Percentiles rank a stretch among this genome's conserved stretches.
phyloP scores from a whole-genome alignment of 2,329 filamentous ascomycete species.

The Laburnicola sp. region DNA sequence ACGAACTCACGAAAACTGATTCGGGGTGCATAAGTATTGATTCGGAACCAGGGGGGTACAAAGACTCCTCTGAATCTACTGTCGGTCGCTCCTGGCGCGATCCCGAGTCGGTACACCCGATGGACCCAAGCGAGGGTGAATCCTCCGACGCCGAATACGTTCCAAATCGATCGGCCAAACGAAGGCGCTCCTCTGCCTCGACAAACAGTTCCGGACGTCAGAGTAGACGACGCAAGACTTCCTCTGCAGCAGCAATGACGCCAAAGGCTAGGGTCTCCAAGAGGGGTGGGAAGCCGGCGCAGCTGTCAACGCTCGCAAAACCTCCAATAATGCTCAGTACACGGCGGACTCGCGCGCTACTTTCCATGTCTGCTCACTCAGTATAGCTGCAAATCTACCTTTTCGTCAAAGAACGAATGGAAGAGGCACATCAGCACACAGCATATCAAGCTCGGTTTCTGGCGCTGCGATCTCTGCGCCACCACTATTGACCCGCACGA shows the following conservation, averaged over 20 bases:
- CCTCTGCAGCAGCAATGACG: constrained; percentile 15
- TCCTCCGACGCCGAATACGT: constrained; percentile 43
- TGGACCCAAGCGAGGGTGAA: constrained; percentile 32
- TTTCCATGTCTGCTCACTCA: constrained; percentile 79
- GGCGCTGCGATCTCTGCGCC: constrained; percentile 70
- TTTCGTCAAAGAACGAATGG: constrained; percentile 90
- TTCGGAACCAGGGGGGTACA: constrained; percentile 14
- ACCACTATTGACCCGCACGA: constrained; percentile 40
- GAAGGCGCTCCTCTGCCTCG: no score
- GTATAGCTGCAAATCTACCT: constrained; percentile 73
- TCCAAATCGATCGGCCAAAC: constrained; percentile 28
- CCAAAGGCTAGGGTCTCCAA: constrained; percentile 22
- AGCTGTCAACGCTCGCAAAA: constrained; percentile 16
- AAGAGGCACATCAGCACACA: constrained; percentile 84
- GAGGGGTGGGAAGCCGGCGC: constrained; percentile 19
- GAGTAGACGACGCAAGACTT: constrained; percentile 30
- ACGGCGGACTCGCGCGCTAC: constrained; percentile 47
- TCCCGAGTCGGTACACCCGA: constrained; percentile 43
- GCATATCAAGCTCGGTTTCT: constrained; percentile 75
- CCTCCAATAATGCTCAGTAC: constrained; percentile 11
- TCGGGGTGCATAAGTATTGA: constrained; percentile 22
- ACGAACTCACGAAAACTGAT: constrained; percentile 27
- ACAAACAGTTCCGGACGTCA: no score
- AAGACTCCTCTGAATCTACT: constrained; percentile 29
- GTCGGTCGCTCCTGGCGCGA: constrained; percentile 36